phyloP scores from a whole-genome alignment of 1,139 yeast genomes.

The Candida sanyaensis region DNA sequence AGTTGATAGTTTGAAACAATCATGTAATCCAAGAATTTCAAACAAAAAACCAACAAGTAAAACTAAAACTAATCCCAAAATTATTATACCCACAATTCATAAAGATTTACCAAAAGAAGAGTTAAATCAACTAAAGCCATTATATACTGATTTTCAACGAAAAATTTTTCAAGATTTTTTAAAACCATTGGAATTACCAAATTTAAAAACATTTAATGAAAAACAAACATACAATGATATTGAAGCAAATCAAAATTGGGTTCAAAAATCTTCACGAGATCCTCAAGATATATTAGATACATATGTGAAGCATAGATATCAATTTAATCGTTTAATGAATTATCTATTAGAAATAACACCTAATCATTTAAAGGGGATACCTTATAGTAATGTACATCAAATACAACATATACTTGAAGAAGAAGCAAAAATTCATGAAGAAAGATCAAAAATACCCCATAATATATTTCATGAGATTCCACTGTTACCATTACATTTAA shows the following conservation, averaged over 20 bases:
- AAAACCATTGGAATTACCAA: slow-evolving; percentile 35
- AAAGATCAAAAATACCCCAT: slow-evolving; percentile 19
- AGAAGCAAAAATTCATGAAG: slow-evolving; percentile 13
- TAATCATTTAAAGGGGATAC: slow-evolving; percentile 20
- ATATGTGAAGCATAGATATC: slow-evolving; percentile 28
- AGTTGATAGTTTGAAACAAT: slow-evolving; percentile 8
- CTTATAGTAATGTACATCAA: slow-evolving; percentile 7
- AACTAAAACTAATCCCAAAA: neutral
- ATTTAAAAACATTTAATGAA: slow-evolving; percentile 32
- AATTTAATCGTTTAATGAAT: slow-evolving; percentile 35
- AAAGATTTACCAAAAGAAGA: slow-evolving; percentile 14
- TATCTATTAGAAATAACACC: slow-evolving; percentile 38
- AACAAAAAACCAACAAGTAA: neutral
- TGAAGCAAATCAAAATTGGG: slow-evolving; percentile 31
- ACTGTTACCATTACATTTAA: slow-evolving; percentile 29
- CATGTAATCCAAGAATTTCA: neutral
- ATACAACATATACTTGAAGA: slow-evolving; percentile 15
- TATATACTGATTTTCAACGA: slow-evolving; percentile 22
- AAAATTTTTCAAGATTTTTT: slow-evolving; percentile 36
- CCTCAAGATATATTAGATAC: slow-evolving; percentile 23
- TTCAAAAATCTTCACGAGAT: slow-evolving; percentile 16
- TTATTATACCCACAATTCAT: slow-evolving; percentile 6
- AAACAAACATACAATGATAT: slow-evolving; percentile 23
- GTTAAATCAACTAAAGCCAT: slow-evolving; percentile 14
- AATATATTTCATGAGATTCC: slow-evolving; percentile 37